Percentiles rank a stretch among this genome's conserved stretches.
phyloP scores from a whole-genome alignment of 1,284 basidiomycete genomes.

The Earliella scabrosa region DNA sequence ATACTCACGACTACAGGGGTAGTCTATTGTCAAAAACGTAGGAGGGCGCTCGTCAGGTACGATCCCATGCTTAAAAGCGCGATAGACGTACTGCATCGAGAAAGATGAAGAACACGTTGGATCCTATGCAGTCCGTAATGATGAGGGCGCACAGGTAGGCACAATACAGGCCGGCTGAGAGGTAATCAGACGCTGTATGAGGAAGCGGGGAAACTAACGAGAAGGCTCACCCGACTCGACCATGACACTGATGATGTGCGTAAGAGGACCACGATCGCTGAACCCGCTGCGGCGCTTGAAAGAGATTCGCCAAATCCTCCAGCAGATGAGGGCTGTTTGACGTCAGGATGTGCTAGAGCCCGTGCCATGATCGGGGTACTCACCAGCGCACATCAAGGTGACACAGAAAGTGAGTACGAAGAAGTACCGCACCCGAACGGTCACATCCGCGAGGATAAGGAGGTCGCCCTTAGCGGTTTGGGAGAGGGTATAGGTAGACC shows the following conservation, averaged over 20 bases:
- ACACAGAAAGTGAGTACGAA: slow-evolving; percentile 9
- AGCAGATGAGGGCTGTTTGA: slow-evolving; percentile 4
- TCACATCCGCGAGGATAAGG: slow-evolving; percentile 3
- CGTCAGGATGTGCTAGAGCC: too few relatives aligned
- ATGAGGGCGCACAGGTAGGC: slow-evolving; percentile 3
- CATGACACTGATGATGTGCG: slow-evolving; percentile 3
- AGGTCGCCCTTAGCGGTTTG: not conserved
- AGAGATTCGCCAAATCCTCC: slow-evolving; percentile 5
- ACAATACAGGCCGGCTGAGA: slow-evolving; percentile 1
- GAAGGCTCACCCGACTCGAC: slow-evolving; percentile 3
- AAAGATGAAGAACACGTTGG: slow-evolving; percentile 10
- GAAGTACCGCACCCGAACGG: slow-evolving; percentile 6
- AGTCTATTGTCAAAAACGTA: not conserved
- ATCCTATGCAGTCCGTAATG: not conserved
- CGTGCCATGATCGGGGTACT: not conserved
- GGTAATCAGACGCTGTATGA: not conserved
- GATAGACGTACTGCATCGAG: slow-evolving; percentile 2
- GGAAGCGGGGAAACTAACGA: not conserved
- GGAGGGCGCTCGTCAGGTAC: not conserved
- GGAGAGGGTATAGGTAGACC: slow-evolving; percentile 6
- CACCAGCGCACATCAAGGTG: slow-evolving; percentile 10
- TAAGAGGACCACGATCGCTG: not conserved
- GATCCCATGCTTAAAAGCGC: too few relatives aligned
- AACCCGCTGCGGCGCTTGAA: not conserved
- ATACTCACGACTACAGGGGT: slow-evolving; percentile 1